These are phyloP conservation scores for Skeletonema marinoi DNA, from an alignment of 108 stramenopile genomes.

Conservation along the genomic window DNA sequence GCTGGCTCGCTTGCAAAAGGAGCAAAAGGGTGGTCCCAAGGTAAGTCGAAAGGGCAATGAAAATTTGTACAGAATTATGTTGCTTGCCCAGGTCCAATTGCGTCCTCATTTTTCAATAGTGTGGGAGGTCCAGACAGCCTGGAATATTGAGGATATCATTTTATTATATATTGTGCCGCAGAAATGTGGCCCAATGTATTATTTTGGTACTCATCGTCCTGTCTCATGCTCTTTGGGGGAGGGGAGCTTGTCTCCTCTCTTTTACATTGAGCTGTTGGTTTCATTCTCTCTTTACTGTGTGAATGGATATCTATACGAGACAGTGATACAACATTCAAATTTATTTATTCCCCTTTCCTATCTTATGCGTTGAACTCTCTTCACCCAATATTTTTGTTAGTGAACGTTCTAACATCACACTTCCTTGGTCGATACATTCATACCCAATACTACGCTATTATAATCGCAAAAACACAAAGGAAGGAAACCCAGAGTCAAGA, in stretches of 20 bases:
- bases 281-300: background rate
- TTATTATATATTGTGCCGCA: background rate
- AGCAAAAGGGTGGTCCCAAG: constrained; percentile 49
- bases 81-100: constrained; percentile 10
- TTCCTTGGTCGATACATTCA: background rate
- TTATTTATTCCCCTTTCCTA: background rate
- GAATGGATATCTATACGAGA: background rate
- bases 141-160: constrained; percentile 3
- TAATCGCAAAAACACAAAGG: constrained; percentile 37
- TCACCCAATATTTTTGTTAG: background rate
- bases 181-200: constrained; percentile 8
- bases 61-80: background rate
- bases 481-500: constrained; percentile 66
- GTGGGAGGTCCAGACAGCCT: constrained; percentile 24
- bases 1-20: constrained; percentile 54
- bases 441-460: background rate
- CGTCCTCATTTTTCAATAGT: constrained; percentile 5
- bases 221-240: background rate
- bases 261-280: background rate
- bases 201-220: background rate
- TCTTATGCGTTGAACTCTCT: background rate
- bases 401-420: background rate
- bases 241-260: background rate
- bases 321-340: background rate
- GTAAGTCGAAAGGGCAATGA: constrained; percentile 5